Evolutionary conservation across 2,329 filamentous ascomycete species (phyloP).

Genomic region (Ascocoryne sarcoides): DNA sequence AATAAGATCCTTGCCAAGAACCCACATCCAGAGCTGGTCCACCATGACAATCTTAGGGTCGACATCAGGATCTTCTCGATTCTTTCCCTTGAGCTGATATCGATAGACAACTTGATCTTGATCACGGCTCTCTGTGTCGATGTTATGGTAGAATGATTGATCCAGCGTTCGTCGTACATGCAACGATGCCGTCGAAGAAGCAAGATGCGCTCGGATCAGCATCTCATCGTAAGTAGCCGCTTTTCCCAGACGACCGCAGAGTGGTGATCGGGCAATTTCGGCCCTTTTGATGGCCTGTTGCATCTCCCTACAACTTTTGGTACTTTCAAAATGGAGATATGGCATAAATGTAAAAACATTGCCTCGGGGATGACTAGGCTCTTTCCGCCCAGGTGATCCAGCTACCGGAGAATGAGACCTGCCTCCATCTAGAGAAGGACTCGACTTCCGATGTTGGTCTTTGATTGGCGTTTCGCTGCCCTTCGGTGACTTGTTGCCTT

Average conservation of each 20-base stretch:
- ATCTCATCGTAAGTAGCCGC: slow-evolving; percentile 21
- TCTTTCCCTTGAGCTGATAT: slow-evolving; percentile 15
- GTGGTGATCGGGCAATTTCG: slow-evolving; percentile 11
- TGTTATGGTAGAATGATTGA: slow-evolving; percentile 36
- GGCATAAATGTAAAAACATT: slow-evolving; percentile 23
- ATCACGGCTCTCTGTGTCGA: slow-evolving; percentile 34
- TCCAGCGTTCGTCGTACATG: slow-evolving; percentile 39
- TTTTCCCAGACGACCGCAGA: slow-evolving; percentile 10
- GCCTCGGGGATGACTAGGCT: slow-evolving; percentile 9
- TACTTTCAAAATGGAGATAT: slow-evolving; percentile 23
- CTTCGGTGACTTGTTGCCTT: slow-evolving; percentile 20
- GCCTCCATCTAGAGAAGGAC: slow-evolving; percentile 5
- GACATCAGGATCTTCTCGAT: slow-evolving; percentile 4
- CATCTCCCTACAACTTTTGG: slow-evolving; percentile 18
- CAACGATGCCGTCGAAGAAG: slow-evolving; percentile 27
- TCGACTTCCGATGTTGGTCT: slow-evolving; percentile 4
- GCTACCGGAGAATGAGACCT: slow-evolving; percentile 5
- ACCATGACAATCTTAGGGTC: slow-evolving; percentile 33
- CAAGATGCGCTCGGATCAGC: slow-evolving; percentile 22
- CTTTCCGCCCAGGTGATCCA: slow-evolving; percentile 9
- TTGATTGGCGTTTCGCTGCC: slow-evolving; percentile 13
- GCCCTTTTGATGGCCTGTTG: slow-evolving; percentile 21
- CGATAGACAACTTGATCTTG: slow-evolving; percentile 25
- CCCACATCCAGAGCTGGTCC: slow-evolving; percentile 38
- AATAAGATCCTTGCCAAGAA: slow-evolving; percentile 28